Evolutionary conservation across 2,329 filamentous ascomycete species (phyloP).

Genomic region (Fusarium coicis): DNA sequence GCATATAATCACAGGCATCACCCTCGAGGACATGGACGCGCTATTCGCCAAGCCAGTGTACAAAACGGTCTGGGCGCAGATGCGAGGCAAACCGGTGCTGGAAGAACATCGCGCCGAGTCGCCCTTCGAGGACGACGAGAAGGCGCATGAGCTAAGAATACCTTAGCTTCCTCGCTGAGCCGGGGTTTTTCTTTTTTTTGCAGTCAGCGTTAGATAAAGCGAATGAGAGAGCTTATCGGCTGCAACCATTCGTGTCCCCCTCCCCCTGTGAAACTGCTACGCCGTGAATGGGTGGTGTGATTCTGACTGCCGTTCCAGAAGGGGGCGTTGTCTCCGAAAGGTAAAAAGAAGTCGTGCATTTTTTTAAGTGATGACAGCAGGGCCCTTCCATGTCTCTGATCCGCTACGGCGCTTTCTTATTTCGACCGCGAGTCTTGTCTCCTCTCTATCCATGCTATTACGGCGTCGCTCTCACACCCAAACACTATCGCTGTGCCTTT

Average conservation of each 20-base stretch:
- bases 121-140: constrained; percentile 35
- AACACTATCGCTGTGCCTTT: neutral
- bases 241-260: neutral
- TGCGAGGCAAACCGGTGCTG: constrained; percentile 32
- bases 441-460: neutral
- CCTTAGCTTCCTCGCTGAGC: constrained; percentile 12
- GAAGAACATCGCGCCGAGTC: constrained; percentile 35
- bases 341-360: neutral
- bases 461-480: neutral
- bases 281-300: constrained; percentile 17
- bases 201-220: constrained; percentile 18
- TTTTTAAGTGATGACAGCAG: constrained; percentile 29
- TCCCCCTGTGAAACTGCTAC: neutral
- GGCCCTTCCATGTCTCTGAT: constrained; percentile 6
- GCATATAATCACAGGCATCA: constrained; percentile 45
- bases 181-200: constrained; percentile 2
- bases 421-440: neutral
- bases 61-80: constrained; percentile 48
- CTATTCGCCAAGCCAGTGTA: constrained; percentile 47
- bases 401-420: neutral
- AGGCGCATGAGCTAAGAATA: constrained; percentile 37
- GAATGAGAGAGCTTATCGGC: constrained; percentile 17
- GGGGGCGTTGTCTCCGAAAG: neutral
- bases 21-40: constrained; percentile 60
- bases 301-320: constrained; percentile 30